Evolutionary conservation across 352 stramenopile species (phyloP), one percentile per base, ranked within the genome.

Genomic region (Globisporangium barbulae): DNA sequence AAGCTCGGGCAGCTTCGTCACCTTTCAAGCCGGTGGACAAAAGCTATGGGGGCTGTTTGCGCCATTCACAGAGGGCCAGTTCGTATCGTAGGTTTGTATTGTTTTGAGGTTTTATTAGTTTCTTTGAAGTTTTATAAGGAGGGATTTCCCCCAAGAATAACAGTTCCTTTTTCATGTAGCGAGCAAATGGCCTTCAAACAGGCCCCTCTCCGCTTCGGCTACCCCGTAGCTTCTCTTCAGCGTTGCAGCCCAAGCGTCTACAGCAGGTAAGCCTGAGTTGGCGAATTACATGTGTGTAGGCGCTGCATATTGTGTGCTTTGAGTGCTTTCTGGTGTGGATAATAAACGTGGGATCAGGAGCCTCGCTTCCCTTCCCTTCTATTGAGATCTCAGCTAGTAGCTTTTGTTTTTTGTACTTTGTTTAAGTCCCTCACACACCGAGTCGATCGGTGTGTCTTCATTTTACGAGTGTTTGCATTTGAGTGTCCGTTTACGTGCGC

Each of bases 81-180:
- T 48, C 17, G 42, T 48, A 48, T 25, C 42, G 42, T 48, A 25
- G 42, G 42, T 22, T 25, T 48, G 17, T 9, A 19, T 22, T 48
- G n/a, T 48, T 48, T 48, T 48, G 25, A 48, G 2, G 42, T 25
- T 48, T 25, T 48, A 48, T 48, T 48, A 48, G 42, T 48, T 48
- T 21, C n/a, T 48, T 48, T 48, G 42, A 25, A 17, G 42, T 48
- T 48, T 37, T 37, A 10, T 48, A 22, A 22, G n/a, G 42, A 7
- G 4, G 42, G 42, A 5, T 22, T 48, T 25, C 42, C 42, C 15
- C 42, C 42, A 12, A 21, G 33, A 48, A 48, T 10, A 48, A 25
- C n/a, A 48, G 15, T 48, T 15, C 42, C 17, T 48, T 48, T 25
- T 25, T 37, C 33, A 37, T 17, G 15, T 25, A 1, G 17, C 17